phyloP scores from a whole-genome alignment of 306 rosid genomes.

The Vachellia collinsii region DNA sequence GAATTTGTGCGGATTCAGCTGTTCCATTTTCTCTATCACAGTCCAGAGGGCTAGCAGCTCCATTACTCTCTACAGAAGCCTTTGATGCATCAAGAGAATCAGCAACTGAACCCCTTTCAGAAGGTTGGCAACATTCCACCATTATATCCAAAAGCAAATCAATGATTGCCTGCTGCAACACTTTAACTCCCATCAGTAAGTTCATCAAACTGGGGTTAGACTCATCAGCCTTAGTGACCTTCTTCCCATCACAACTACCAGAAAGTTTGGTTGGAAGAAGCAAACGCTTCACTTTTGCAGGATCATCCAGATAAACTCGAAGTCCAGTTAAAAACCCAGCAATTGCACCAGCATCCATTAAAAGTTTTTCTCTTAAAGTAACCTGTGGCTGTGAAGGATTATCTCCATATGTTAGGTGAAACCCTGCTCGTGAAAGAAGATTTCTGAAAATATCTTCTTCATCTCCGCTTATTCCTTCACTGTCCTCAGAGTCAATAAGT shows the following conservation, averaged over 20 bases:
- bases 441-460: constrained; percentile 97
- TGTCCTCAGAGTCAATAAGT: constrained; percentile 90
- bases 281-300: constrained; percentile 95
- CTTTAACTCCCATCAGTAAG: constrained; percentile 98
- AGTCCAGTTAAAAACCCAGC: constrained; percentile 98
- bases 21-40: constrained; percentile 74
- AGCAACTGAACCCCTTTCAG: constrained; percentile 68
- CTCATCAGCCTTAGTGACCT: constrained; percentile 71
- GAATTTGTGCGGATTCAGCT: constrained; percentile 58
- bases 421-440: constrained; percentile 95
- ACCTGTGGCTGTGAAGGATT: constrained; percentile 97
- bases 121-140: constrained; percentile 98
- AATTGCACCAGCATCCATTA: constrained; percentile 98
- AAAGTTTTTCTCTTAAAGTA: constrained; percentile 89
- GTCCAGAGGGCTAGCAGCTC: constrained; percentile 58
- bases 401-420: constrained; percentile 95
- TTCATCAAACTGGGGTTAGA: constrained; percentile 98
- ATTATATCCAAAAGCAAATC: constrained; percentile 97
- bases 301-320: constrained; percentile 99
- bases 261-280: constrained; percentile 97
- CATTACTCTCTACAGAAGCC: constrained; percentile 62
- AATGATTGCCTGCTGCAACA: constrained; percentile 94
- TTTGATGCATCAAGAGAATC: constrained; percentile 67
- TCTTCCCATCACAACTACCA: constrained; percentile 78
- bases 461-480: constrained; percentile 96